Percentiles rank a stretch among this genome's conserved stretches.
These are phyloP conservation scores for Penicillium nordicum DNA, from an alignment of 2,329 filamentous ascomycete genomes.

Conservation along the genomic window DNA sequence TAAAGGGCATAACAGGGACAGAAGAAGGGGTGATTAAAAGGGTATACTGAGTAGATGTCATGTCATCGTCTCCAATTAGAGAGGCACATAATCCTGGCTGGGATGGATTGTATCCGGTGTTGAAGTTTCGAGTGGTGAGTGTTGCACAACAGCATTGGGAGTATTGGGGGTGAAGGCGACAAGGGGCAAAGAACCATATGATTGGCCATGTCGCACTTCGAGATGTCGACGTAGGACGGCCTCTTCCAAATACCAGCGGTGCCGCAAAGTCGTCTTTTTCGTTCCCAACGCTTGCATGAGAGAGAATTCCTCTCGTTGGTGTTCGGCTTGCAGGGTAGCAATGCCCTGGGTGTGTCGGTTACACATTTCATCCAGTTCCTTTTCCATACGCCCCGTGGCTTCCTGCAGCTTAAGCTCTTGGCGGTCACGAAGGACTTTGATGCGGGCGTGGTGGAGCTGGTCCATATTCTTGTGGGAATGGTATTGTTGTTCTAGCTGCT, in stretches of 20 bases:
- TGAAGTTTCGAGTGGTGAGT: conserved; percentile 4
- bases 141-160: conserved; percentile 29
- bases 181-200: conserved; percentile 40
- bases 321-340: conserved; percentile 34
- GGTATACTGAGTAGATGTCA: conserved; percentile 8
- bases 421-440: conserved; percentile 47
- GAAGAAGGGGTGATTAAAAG: conserved; percentile 7
- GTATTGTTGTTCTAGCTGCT: conserved; percentile 45
- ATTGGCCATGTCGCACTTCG: conserved; percentile 34
- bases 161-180: conserved; percentile 34
- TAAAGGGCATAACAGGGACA: conserved; percentile 8
- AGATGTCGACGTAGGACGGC: conserved; percentile 40
- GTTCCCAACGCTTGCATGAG: conserved; percentile 31
- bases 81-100: not conserved
- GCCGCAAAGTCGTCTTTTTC: conserved; percentile 35
- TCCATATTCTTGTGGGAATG: conserved; percentile 44
- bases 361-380: conserved; percentile 37
- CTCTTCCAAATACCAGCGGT: conserved; percentile 44
- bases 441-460: conserved; percentile 42
- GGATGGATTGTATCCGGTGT: conserved; percentile 5
- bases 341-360: conserved; percentile 32
- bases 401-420: conserved; percentile 43
- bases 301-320: conserved; percentile 33
- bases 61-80: conserved; percentile 4
- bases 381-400: conserved; percentile 38